Evolutionary conservation across 306 rosid species (phyloP).

Genomic region (cucumber (Cucumis sativus)): DNA sequence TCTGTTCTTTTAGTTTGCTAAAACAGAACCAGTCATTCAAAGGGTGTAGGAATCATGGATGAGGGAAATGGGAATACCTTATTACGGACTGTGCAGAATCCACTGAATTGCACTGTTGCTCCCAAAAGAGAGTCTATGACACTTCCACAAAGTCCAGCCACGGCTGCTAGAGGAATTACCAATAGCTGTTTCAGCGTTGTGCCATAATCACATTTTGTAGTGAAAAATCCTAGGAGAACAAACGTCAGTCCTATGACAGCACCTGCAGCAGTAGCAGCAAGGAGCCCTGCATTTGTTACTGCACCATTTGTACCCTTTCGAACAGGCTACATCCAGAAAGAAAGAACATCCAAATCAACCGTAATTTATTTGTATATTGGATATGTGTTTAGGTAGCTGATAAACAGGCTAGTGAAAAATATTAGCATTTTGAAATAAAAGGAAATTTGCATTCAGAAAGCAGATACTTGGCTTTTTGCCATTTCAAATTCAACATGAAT

Average conservation of each 20-base stretch:
- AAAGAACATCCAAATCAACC: not conserved
- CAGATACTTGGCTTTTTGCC: not conserved
- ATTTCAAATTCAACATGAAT: not conserved
- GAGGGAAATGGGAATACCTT: conserved; percentile 28
- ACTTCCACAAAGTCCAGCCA: conserved; percentile 73
- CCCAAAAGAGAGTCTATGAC: conserved; percentile 88
- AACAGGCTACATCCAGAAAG: conserved; percentile 43
- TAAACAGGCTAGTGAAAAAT: not conserved
- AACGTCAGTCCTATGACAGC: conserved; percentile 50
- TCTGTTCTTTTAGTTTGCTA: not conserved
- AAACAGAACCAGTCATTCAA: not conserved
- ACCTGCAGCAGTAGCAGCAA: conserved; percentile 82
- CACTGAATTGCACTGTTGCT: conserved; percentile 84
- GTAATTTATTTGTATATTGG: not conserved
- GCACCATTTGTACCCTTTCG: conserved; percentile 89
- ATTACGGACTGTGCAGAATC: conserved; percentile 71
- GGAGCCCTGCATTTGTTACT: conserved; percentile 67
- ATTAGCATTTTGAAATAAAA: not conserved
- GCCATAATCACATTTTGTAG: conserved; percentile 34
- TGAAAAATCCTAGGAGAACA: conserved; percentile 41
- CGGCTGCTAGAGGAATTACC: conserved; percentile 53
- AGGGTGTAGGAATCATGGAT: not conserved
- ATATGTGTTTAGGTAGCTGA: not conserved
- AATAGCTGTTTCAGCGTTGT: conserved; percentile 57
- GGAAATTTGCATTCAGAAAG: not conserved